Conservation (phyloP, 1,139 yeast genomes). For the Geotrichum restrictum region DNA sequence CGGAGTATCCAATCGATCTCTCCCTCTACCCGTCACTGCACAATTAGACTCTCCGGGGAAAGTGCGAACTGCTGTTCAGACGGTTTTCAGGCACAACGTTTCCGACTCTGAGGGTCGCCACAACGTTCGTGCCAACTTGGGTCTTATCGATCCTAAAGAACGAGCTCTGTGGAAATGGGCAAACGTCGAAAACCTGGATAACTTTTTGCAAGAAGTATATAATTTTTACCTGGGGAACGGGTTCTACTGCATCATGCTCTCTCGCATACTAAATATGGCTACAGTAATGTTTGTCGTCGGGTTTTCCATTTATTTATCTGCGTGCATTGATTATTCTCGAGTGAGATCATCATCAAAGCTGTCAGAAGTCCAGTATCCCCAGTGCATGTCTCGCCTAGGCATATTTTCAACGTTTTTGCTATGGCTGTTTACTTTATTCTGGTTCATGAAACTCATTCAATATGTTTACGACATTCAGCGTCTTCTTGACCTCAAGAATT, state of each 20-base stretch:
- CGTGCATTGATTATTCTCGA: conserved; percentile 71
- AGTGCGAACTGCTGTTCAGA: conserved; percentile 7
- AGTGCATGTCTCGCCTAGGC: conserved; percentile 56
- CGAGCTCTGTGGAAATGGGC: conserved; percentile 95
- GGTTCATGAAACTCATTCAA: conserved; percentile 59
- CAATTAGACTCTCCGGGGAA: neutral
- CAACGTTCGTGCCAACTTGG: conserved; percentile 5
- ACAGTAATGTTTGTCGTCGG: conserved; percentile 74
- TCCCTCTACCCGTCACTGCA: conserved; percentile 8
- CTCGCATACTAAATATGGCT: conserved; percentile 58
- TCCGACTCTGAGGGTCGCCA: conserved; percentile 6
- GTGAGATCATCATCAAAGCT: conserved; percentile 41
- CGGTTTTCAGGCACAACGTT: conserved; percentile 9
- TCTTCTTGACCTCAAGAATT: conserved; percentile 59
- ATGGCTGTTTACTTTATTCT: conserved; percentile 56
- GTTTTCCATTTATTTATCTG: conserved; percentile 72
- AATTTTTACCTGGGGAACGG: conserved; percentile 85
- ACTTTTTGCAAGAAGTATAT: conserved; percentile 77
- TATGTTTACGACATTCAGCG: conserved; percentile 47
- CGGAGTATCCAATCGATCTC: neutral
- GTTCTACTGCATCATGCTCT: conserved; percentile 64
- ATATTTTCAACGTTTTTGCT: conserved; percentile 51
- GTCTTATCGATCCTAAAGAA: conserved; percentile 54
- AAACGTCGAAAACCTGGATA: conserved; percentile 84
- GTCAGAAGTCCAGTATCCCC: conserved; percentile 52